Evolutionary conservation across 2,329 filamentous ascomycete species (phyloP), one percentile per base, ranked within the genome.

Genomic region (Penicillium decumbens): DNA sequence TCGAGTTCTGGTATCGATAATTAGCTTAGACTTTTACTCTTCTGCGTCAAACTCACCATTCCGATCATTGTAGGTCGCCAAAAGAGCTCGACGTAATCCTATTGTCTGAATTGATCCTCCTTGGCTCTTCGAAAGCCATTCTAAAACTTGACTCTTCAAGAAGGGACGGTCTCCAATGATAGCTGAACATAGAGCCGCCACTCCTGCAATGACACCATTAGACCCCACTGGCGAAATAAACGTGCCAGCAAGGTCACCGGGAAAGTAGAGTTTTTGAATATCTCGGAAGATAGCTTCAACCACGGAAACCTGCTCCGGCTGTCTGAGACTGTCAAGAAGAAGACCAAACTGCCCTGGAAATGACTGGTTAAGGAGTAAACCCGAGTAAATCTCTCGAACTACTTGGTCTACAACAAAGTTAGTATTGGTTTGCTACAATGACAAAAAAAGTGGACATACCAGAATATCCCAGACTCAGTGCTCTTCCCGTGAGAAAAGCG

Each of bases 391-490:
- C 32, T 72, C 65, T 20, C 61, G 64, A 1, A 73, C 62, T 20
- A 76, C 40, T 6, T 68, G 60, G 52, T 73, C 75, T 77, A 56
- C 1, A 2, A 20, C 42, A 38, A 25, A 28, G 32, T 64, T 51
- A 65, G 56, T 32, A 45, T 37, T 24, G 25, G n/a, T 6, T 25
- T 6, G 1, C 25, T 18, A 27, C 12, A 8, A 13, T 28, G 1
- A 39, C 6, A 9, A 2, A 12, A 2, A 18, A 43, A 37, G 7
- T 3, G 15, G 10, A 27, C 32, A 64, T 75, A 87, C 88, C 85
- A 45, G 78, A 74, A 68, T 93, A 89, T 2, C 88, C 89, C 27
- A 95, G 68, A 27, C 80, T 84, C 50, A 92, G 72, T 1, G 81
- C 76, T 54, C 85, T 84, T 3, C 80, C 74, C 18, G 75, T 69